Conservation (phyloP, 1,139 yeast genomes). For the Cylindricascospora bacillispora region DNA sequence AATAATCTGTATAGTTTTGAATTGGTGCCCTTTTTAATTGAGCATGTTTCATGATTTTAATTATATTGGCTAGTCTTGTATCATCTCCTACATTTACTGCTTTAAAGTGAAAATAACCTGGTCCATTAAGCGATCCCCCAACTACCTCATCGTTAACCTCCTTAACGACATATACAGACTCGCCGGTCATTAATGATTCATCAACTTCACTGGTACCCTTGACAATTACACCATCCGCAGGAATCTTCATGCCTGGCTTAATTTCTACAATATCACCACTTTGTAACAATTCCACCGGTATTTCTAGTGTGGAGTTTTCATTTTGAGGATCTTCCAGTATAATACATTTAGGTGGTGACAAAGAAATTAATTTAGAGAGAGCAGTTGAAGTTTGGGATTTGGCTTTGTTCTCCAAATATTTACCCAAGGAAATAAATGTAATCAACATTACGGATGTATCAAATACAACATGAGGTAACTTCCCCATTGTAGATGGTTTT, state of each 20-base stretch:
- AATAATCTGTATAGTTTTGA: constrained; percentile 73
- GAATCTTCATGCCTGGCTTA: constrained; percentile 76
- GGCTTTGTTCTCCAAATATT: constrained; percentile 82
- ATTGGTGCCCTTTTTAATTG: constrained; percentile 84
- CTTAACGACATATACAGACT: constrained; percentile 63
- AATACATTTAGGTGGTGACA: constrained; percentile 68
- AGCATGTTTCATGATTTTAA: constrained; percentile 75
- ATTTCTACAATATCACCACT: constrained; percentile 63
- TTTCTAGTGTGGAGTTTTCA: constrained; percentile 16
- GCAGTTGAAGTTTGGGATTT: constrained; percentile 91
- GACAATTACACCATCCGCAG: constrained; percentile 79
- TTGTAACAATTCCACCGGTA: constrained; percentile 69
- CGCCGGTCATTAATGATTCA: constrained; percentile 87
- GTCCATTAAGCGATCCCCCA: constrained; percentile 87
- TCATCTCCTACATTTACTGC: constrained; percentile 67
- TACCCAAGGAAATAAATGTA: constrained; percentile 75
- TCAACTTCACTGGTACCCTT: constrained; percentile 74
- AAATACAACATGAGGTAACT: constrained; percentile 62
- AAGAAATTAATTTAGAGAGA: constrained; percentile 60
- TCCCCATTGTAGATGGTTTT: constrained; percentile 17
- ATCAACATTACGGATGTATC: constrained; percentile 82
- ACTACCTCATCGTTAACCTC: constrained; percentile 48
- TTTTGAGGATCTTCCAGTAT: constrained; percentile 32
- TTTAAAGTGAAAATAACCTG: constrained; percentile 54
- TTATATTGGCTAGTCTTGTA: constrained; percentile 80